A percentile compares a stretch with the other conserved stretches of the same genome.
Conservation (phyloP, 352 stramenopile species). For the Saprolegnia diclina region DNA sequence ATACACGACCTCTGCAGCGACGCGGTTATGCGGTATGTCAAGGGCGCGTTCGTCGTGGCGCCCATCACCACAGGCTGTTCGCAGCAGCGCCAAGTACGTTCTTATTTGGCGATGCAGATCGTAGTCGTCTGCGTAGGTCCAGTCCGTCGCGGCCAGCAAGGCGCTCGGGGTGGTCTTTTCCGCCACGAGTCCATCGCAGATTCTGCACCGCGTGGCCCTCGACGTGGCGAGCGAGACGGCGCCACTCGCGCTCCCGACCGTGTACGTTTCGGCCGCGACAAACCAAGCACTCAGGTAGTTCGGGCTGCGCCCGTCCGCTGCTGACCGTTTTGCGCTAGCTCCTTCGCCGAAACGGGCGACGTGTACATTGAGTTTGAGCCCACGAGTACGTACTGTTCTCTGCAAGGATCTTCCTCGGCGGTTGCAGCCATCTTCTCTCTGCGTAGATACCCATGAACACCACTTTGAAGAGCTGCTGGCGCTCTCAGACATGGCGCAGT, state of each 20-base stretch:
- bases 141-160: background rate
- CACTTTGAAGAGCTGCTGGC: constrained; percentile 55
- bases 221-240: background rate
- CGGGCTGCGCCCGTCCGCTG: no score
- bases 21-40: background rate
- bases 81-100: background rate
- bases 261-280: background rate
- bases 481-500: constrained; percentile 47
- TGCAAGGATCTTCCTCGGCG: background rate
- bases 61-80: background rate
- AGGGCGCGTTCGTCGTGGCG: background rate
- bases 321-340: background rate
- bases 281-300: constrained; percentile 48
- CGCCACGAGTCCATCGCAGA: background rate
- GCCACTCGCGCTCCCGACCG: background rate
- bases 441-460: constrained; percentile 47
- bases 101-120: background rate
- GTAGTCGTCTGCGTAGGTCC: background rate
- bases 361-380: constrained; percentile 15
- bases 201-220: background rate
- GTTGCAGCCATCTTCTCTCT: background rate
- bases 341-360: background rate
- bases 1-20: background rate
- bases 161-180: background rate
- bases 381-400: constrained; percentile 4